phyloP scores from a whole-genome alignment of 441 rosid genomes.

The Pelargonium citronellum region DNA sequence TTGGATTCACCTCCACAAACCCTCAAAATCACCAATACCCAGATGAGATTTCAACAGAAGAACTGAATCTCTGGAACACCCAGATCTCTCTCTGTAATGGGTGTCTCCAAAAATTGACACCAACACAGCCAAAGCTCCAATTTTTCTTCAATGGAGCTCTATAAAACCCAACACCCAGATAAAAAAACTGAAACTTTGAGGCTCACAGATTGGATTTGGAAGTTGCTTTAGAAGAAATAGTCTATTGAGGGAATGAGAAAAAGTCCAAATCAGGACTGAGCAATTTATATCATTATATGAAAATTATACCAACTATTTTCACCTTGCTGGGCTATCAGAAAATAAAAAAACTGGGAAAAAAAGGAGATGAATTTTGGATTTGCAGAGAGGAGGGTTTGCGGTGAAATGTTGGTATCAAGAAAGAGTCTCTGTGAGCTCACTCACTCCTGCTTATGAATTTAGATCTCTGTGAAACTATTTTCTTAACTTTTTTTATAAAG shows the following conservation, averaged over 20 bases:
- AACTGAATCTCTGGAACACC: constrained; percentile 13
- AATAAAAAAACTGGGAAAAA: not conserved
- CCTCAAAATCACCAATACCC: constrained; percentile 21
- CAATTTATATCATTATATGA: not conserved
- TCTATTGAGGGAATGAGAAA: not conserved
- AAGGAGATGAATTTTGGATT: not conserved
- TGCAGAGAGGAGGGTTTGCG: constrained; percentile 3
- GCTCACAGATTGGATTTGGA: constrained; percentile 4
- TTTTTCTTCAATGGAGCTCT: constrained; percentile 15
- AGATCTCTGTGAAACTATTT: not conserved
- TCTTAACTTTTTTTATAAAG: not conserved
- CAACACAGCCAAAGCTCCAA: constrained; percentile 5
- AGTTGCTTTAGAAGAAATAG: not conserved
- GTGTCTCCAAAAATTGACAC: constrained; percentile 9
- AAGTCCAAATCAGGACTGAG: constrained; percentile 8
- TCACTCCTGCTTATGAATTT: not conserved
- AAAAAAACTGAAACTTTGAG: not conserved
- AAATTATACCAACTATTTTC: not conserved
- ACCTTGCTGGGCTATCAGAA: not conserved
- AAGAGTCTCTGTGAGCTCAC: not conserved
- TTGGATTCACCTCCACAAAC: constrained; percentile 20
- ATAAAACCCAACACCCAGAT: not conserved
- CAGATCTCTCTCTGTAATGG: constrained; percentile 27
- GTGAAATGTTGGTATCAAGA: not conserved
- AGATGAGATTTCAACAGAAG: constrained; percentile 18